Evolutionary conservation across 2,329 filamentous ascomycete species (phyloP).

Genomic region (Penicillium sp.): DNA sequence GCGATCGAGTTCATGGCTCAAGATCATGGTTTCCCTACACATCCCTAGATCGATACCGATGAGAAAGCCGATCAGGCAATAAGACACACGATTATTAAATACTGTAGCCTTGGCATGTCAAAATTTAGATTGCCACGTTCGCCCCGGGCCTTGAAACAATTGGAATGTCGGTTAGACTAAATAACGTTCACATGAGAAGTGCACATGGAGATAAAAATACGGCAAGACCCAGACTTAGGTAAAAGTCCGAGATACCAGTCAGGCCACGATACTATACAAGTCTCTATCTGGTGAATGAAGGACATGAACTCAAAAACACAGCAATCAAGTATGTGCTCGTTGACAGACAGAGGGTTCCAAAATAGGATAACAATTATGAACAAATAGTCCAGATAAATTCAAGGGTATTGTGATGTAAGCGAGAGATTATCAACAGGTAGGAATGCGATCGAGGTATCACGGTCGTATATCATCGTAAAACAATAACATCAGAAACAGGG

Average conservation of each 20-base stretch:
- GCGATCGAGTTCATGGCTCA: no score
- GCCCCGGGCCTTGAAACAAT: not conserved
- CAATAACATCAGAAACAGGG: not conserved
- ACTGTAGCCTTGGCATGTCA: not conserved
- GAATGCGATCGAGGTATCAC: constrained; percentile 20
- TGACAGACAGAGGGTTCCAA: not conserved
- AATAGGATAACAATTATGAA: not conserved
- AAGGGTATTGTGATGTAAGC: not conserved
- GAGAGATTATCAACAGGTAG: constrained; percentile 3
- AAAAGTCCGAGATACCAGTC: not conserved
- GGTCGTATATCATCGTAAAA: constrained; percentile 22
- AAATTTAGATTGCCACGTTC: not conserved
- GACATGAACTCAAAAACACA: not conserved
- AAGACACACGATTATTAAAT: not conserved
- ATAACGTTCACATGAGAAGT: not conserved
- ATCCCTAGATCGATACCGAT: no score
- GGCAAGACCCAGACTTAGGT: not conserved
- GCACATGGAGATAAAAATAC: not conserved
- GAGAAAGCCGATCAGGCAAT: no score
- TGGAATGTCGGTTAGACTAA: not conserved
- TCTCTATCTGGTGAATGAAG: not conserved
- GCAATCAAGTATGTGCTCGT: not conserved
- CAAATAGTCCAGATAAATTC: not conserved
- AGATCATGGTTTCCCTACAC: no score
- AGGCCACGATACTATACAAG: not conserved